phyloP scores from a whole-genome alignment of 2,329 filamentous ascomycete species.

The Curvularia sp. region DNA sequence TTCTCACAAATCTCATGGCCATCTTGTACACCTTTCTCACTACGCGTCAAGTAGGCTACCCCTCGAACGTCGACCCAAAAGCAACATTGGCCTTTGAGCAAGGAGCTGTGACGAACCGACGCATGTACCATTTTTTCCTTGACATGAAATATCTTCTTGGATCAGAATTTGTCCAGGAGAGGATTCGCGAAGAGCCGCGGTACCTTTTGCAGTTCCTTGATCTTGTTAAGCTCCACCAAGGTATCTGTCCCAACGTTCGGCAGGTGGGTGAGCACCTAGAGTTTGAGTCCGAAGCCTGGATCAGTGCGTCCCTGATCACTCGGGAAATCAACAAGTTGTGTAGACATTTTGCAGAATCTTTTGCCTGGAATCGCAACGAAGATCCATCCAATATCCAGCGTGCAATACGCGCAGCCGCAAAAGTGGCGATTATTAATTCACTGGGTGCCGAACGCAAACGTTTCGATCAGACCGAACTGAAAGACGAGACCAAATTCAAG shows the following conservation, averaged over 20 bases:
- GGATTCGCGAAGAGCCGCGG: slow-evolving; percentile 79
- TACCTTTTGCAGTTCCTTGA: slow-evolving; percentile 96
- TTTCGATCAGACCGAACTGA: slow-evolving; percentile 87
- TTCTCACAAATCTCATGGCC: slow-evolving; percentile 91
- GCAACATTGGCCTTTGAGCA: slow-evolving; percentile 92
- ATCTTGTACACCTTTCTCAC: slow-evolving; percentile 98
- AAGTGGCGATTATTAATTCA: slow-evolving; percentile 86
- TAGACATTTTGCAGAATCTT: slow-evolving; percentile 85
- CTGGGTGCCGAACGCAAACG: slow-evolving; percentile 85
- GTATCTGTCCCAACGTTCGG: slow-evolving; percentile 91
- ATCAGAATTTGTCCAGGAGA: slow-evolving; percentile 85
- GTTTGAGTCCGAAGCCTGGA: slow-evolving; percentile 98
- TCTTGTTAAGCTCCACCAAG: slow-evolving; percentile 93
- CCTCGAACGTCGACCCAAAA: slow-evolving; percentile 83
- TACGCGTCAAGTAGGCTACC: slow-evolving; percentile 92
- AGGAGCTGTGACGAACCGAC: slow-evolving; percentile 90
- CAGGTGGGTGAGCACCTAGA: slow-evolving; percentile 96
- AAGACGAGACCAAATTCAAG: slow-evolving; percentile 84
- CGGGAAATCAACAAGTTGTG: slow-evolving; percentile 94
- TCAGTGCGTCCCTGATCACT: slow-evolving; percentile 91
- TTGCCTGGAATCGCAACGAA: slow-evolving; percentile 71
- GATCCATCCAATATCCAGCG: slow-evolving; percentile 70
- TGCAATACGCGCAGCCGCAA: slow-evolving; percentile 77
- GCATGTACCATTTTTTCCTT: slow-evolving; percentile 97
- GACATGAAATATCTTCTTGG: slow-evolving; percentile 91